phyloP scores from a whole-genome alignment of 768 basidiomycete genomes.

The Dictyophora rubrovolvata region DNA sequence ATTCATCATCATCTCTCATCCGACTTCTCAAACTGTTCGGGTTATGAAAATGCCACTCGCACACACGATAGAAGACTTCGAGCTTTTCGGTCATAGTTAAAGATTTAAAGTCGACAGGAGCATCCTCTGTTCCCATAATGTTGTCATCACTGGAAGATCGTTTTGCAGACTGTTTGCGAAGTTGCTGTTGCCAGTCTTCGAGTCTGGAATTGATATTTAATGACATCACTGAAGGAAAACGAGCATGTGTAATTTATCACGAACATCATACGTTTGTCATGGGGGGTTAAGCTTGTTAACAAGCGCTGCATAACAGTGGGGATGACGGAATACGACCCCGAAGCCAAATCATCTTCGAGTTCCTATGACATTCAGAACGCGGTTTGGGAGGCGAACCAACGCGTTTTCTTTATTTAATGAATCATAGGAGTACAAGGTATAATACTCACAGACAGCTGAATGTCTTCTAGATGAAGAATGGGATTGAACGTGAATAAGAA shows the following conservation, averaged over 20 bases:
- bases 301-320: constrained; percentile 69
- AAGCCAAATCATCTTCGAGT: constrained; percentile 65
- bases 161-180: constrained; percentile 69
- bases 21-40: constrained; percentile 54
- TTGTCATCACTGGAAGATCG: constrained; percentile 55
- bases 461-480: constrained; percentile 61
- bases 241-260: constrained; percentile 21
- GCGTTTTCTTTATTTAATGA: constrained; percentile 2
- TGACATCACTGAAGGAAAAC: constrained; percentile 14
- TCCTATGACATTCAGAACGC: constrained; percentile 39
- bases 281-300: constrained; percentile 55
- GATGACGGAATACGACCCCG: constrained; percentile 47
- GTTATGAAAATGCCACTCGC: constrained; percentile 85
- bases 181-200: constrained; percentile 68
- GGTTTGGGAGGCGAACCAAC: not conserved
- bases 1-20: constrained; percentile 74
- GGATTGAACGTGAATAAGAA: constrained; percentile 80
- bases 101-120: constrained; percentile 17
- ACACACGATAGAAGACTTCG: constrained; percentile 59
- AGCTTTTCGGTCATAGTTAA: constrained; percentile 64
- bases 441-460: constrained; percentile 50
- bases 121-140: constrained; percentile 58
- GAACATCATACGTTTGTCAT: constrained; percentile 73
- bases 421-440: not conserved
- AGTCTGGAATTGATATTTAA: constrained; percentile 30